A percentile compares a stretch with the other conserved stretches of the same genome.
phyloP scores from a whole-genome alignment of 2,329 filamentous ascomycete species.

The Fusarium sp. region DNA sequence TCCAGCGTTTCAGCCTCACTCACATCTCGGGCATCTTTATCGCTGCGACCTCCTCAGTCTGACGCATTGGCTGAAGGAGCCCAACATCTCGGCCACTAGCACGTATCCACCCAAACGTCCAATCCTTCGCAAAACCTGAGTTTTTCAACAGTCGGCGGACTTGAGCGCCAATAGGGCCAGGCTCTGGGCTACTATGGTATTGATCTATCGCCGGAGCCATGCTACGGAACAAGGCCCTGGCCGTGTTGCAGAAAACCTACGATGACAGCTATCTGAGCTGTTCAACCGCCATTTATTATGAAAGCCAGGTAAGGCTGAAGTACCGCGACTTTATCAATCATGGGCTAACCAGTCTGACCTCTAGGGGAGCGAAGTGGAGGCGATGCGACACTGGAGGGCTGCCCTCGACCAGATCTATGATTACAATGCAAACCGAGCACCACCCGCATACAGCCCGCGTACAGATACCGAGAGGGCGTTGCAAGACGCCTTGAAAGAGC shows the following conservation, averaged over 20 bases:
- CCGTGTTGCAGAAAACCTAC: slow-evolving; percentile 94
- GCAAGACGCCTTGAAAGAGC: slow-evolving; percentile 80
- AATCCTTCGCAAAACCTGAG: slow-evolving; percentile 10
- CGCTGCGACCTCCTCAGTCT: background rate
- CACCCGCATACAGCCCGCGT: slow-evolving; percentile 74
- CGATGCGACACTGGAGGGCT: slow-evolving; percentile 87
- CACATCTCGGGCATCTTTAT: background rate
- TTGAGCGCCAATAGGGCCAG: slow-evolving; percentile 30
- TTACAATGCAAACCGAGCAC: slow-evolving; percentile 80
- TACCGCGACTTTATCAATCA: slow-evolving; percentile 3
- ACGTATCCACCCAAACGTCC: slow-evolving; percentile 9
- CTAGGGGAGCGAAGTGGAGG: slow-evolving; percentile 91
- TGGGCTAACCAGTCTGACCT: slow-evolving; percentile 16
- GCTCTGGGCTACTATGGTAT: slow-evolving; percentile 47
- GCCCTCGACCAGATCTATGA: slow-evolving; percentile 91
- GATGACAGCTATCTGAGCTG: slow-evolving; percentile 96
- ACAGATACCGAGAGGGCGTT: slow-evolving; percentile 87
- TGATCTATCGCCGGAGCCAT: slow-evolving; percentile 53
- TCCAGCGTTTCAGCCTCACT: slow-evolving; percentile 7
- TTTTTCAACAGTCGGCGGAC: slow-evolving; percentile 28
- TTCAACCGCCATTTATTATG: slow-evolving; percentile 96
- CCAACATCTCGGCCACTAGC: slow-evolving; percentile 5
- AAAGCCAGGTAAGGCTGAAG: slow-evolving; percentile 75
- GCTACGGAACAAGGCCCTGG: slow-evolving; percentile 67
- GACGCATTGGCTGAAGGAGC: slow-evolving; percentile 7